A percentile compares a stretch with the other conserved stretches of the same genome.
Conservation (phyloP, 257 asterid genomes). For the Solanum clarkiae region DNA sequence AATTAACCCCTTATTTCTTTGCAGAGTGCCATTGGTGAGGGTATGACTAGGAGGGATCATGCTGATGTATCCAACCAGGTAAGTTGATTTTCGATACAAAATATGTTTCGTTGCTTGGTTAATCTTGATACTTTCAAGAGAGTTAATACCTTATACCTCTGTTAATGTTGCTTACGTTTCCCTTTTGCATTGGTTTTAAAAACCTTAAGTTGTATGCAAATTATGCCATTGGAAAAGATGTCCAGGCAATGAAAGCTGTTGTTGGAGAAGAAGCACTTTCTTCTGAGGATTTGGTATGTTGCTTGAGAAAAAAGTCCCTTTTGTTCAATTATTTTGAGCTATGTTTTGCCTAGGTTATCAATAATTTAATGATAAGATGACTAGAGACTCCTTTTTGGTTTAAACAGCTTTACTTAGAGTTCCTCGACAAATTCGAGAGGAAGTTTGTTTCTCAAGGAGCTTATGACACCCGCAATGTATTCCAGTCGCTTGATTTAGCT, state of each 20-base stretch:
- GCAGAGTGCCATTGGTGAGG: conserved; percentile 99
- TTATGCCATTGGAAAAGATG: conserved; percentile 82
- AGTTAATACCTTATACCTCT: neutral
- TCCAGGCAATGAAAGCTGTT: conserved; percentile 86
- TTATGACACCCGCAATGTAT: conserved; percentile 74
- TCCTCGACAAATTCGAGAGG: conserved; percentile 80
- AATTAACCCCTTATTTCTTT: neutral
- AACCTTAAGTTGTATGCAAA: conserved; percentile 52
- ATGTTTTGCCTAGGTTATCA: neutral
- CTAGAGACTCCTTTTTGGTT: neutral
- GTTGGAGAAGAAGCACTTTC: conserved; percentile 90
- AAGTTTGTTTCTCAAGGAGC: conserved; percentile 76
- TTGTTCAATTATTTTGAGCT: neutral
- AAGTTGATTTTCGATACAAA: neutral
- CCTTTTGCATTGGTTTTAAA: neutral
- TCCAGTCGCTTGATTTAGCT: conserved; percentile 91
- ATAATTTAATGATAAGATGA: neutral
- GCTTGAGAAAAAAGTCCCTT: neutral
- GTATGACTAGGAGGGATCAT: conserved; percentile 97
- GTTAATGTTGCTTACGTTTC: neutral
- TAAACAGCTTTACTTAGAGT: conserved; percentile 61
- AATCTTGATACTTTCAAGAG: neutral
- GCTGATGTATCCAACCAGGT: conserved; percentile 99
- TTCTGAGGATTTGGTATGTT: conserved; percentile 71
- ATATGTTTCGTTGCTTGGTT: neutral